Percentiles rank a stretch among this genome's conserved stretches.
These are phyloP conservation scores for Colletotrichum godetiae DNA, from an alignment of 2,329 filamentous ascomycete genomes.

Conservation along the genomic window DNA sequence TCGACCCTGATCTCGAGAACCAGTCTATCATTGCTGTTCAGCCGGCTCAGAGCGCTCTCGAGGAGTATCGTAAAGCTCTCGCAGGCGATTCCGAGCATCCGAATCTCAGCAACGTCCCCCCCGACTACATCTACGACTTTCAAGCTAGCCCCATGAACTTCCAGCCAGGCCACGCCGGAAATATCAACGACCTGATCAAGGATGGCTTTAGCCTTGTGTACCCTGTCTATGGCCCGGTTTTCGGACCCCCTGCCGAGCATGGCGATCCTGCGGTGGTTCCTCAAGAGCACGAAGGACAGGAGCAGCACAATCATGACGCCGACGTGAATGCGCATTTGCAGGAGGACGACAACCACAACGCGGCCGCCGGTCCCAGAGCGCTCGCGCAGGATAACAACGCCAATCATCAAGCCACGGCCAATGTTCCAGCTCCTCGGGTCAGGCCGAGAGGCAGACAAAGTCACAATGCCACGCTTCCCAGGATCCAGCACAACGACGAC, in stretches of 20 bases:
- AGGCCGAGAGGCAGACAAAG: not conserved
- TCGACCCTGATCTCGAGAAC: too few species aligned
- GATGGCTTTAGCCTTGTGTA: not conserved
- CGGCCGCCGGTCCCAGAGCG: too few species aligned
- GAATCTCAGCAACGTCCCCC: too few species aligned
- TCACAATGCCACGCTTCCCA: not conserved
- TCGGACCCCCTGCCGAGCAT: too few species aligned
- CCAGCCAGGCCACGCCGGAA: not conserved
- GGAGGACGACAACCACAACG: too few species aligned
- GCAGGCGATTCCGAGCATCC: too few species aligned
- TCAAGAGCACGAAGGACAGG: not conserved
- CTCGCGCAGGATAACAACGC: too few species aligned
- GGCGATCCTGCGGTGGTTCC: not conserved
- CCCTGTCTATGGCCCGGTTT: not conserved
- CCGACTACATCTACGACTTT: too few species aligned
- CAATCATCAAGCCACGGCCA: not conserved
- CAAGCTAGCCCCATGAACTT: not conserved
- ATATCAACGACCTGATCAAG: not conserved
- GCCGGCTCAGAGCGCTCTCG: too few species aligned
- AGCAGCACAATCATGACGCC: not conserved
- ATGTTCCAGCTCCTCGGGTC: not conserved
- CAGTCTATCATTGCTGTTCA: too few species aligned
- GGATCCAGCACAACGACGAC: not conserved
- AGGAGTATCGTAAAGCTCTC: too few species aligned
- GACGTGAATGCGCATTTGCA: not conserved